Evolutionary conservation across 176 grass and related monocot species (phyloP), one percentile per base, ranked within the genome.

Genomic region (Rhynchospora tenuis): DNA sequence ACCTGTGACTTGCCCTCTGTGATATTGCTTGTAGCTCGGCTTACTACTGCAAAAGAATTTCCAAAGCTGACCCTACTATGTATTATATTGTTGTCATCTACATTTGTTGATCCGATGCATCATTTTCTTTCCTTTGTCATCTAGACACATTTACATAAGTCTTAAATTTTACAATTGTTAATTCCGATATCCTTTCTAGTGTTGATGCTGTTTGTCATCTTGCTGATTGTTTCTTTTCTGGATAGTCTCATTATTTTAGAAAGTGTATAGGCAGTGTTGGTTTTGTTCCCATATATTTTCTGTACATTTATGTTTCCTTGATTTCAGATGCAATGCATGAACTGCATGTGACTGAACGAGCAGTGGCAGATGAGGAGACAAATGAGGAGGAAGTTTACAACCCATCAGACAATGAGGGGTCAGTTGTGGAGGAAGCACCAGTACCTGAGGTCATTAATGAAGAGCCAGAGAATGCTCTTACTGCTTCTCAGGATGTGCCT

Each of bases 391-490:
- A 89, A 84, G 89, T 92, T 17, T 92, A 89, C 83, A 89, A 92
- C 54, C 86, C 91, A 0, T 88, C 81, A 17, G 91, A 90, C 45
- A 84, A 86, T 84, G 81, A 44, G 9, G 84, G 43, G 20, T 87
- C 72, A 64, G 78, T 89, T 17, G 85, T 87, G 52, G 92, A 94
- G 70, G 90, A 97, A 80, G 58, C 84, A 55, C 80, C 82, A 48
- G 80, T 84, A 85, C 81, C 74, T 20, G 88, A 91, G 70, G 90
- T 90, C 55, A 86, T 94, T 59, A 73, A 90, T 84, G 90, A 92
- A 89, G 63, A 84, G 38, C 86, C 88, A 5, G 87, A 82, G 65
- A 87, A 75, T 92, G 67, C 63, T 29, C 43, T 46, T 68, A 19
- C 59, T 11, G 13, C 59, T 74, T 74, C 71, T 16, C 31, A 46